Base-by-base conservation (phyloP, 768 basidiomycete genomes). In the Boletus tomentosulus region DNA sequence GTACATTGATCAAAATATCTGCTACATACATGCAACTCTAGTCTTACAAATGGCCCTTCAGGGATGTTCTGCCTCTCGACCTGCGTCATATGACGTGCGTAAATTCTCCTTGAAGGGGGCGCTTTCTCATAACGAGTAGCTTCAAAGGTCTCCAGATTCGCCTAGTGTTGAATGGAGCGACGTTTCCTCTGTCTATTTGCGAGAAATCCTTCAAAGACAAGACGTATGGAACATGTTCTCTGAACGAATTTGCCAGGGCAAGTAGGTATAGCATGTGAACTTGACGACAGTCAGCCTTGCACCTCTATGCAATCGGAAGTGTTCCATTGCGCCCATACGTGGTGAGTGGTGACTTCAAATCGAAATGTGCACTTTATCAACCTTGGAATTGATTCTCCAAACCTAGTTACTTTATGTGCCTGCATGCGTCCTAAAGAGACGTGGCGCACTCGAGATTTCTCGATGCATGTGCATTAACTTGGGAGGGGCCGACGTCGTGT, bases 71-170 rank as follows among this genome's bases (percentile, higher is more conserved):
- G 0, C 67, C 69, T 28, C 70, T 76, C 34, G 52, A 62, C 33
- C 53, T 69, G 6, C 43, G 22, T 15, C 71, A 45, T 67, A 39
- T 69, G 62, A 53, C 3, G 10, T 31, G 30, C 30, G 30, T 31
- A 31, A 31, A 31, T 31, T 13, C 42, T n/a, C 13, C 1, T 25
- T n/a, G 16, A 19, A n/a, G n/a, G 4, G 3, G 8, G 16, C 3
- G 2, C 24, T 9, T 9, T 27, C 49, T 62, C 46, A 56, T 35
- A 12, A 25, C n/a, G 31, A 46, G 16, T 50, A 71, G 73, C 11
- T 68, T 66, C 50, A 11, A 62, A 19, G 69, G 62, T 12, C 69
- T 73, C 16, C 75, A 75, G 56, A 65, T 78, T 46, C 73, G 75
- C 25, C 64, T 77, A 28, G 39, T 75, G 31, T 63, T 77, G 57